These are phyloP conservation scores for Staphylotrichum tortipilum DNA, from an alignment of 495 filamentous ascomycete genomes.

Conservation along the genomic window DNA sequence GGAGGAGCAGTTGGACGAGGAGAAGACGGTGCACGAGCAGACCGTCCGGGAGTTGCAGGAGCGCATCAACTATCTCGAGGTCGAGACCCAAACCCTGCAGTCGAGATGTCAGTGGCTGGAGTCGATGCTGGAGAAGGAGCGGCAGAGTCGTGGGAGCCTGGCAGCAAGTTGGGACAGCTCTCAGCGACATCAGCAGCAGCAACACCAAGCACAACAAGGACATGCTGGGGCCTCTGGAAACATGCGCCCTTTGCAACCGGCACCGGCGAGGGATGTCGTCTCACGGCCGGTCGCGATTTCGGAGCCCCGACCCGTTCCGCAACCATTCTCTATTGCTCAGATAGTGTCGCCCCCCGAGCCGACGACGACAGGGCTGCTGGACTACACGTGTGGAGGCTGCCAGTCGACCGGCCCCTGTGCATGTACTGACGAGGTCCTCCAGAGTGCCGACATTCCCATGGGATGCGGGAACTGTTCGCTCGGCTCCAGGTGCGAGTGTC, in stretches of 20 bases:
- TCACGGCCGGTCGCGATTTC: conserved; percentile 5
- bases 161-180: conserved; percentile 13
- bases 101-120: conserved; percentile 36
- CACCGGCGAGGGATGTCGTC: conserved; percentile 3
- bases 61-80: conserved; percentile 36
- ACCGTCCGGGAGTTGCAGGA: conserved; percentile 38
- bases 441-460: conserved; percentile 27
- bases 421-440: conserved; percentile 44
- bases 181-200: conserved; percentile 10
- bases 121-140: conserved; percentile 35
- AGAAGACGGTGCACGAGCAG: conserved; percentile 41
- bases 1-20: conserved; percentile 70
- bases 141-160: conserved; percentile 19
- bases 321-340: conserved; percentile 39
- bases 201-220: conserved; percentile 12
- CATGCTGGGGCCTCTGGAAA: conserved; percentile 9
- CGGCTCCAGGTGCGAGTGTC: conserved; percentile 55
- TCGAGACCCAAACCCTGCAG: conserved; percentile 37
- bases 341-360: conserved; percentile 40
- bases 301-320: conserved; percentile 23
- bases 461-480: conserved; percentile 59
- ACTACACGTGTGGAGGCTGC: conserved; percentile 44
- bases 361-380: conserved; percentile 16
- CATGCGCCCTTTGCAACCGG: conserved; percentile 17
- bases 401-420: conserved; percentile 39